These are phyloP conservation scores for Filobasidium wieringae DNA, from an alignment of 768 basidiomycete species.

Conservation along the genomic window DNA sequence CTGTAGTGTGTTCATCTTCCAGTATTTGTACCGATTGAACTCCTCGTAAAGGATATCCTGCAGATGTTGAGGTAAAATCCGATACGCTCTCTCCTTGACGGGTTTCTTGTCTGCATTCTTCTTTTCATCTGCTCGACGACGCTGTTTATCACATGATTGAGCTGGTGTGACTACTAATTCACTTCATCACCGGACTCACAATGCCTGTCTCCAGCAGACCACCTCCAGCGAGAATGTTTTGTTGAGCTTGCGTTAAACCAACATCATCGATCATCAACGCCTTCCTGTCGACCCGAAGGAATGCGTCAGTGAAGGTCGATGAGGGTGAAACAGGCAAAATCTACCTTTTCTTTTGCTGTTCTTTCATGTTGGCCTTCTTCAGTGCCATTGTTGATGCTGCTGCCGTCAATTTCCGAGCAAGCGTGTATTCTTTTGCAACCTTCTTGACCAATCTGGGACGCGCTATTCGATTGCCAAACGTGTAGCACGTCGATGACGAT, in stretches of 20 bases:
- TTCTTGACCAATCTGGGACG: conserved; percentile 1
- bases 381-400: neutral
- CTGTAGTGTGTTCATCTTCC: conserved; percentile 5
- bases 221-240: conserved; percentile 5
- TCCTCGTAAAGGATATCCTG: conserved; percentile 8
- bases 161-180: neutral
- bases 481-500: too few species aligned
- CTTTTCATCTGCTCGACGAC: neutral
- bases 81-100: conserved; percentile 4
- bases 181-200: neutral
- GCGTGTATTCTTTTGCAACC: neutral
- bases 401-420: neutral
- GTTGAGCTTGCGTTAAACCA: conserved; percentile 4
- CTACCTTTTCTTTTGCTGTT: conserved; percentile 4
- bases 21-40: conserved; percentile 11
- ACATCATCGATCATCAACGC: neutral
- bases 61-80: conserved; percentile 4
- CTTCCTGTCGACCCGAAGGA: neutral
- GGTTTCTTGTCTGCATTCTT: conserved; percentile 1
- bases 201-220: neutral
- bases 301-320: neutral
- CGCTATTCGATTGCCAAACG: too few species aligned
- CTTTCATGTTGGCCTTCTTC: conserved; percentile 1
- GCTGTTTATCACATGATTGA: neutral
- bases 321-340: neutral